Conservation (phyloP, 139 green algal species). For the Chlorella sp. region DNA sequence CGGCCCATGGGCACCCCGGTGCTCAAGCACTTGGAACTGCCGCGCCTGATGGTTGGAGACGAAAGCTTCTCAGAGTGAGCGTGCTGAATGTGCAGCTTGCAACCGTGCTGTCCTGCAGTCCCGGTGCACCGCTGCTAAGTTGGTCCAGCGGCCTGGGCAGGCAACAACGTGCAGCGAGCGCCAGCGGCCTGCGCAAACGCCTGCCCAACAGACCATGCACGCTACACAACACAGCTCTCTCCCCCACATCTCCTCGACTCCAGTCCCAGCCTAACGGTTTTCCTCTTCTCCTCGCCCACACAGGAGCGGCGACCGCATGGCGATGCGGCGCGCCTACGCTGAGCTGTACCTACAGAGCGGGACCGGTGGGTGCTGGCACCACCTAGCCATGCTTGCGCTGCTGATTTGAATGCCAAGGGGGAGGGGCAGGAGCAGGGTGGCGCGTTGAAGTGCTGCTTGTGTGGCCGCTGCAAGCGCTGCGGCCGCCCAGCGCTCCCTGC, state of each 20-base stretch:
- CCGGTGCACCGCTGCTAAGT: neutral
- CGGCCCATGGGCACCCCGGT: conserved; percentile 25
- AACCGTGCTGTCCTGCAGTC: no score
- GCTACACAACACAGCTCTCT: no score
- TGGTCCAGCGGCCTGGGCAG: neutral
- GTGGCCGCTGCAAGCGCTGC: no score
- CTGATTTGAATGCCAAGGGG: neutral
- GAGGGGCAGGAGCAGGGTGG: no score
- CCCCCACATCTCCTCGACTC: no score
- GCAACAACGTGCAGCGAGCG: no score
- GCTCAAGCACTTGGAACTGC: neutral
- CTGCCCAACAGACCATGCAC: no score
- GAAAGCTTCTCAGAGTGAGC: neutral
- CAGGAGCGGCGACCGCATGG: neutral
- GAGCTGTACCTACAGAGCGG: conserved; percentile 15
- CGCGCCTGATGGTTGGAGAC: conserved; percentile 4
- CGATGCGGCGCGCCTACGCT: neutral
- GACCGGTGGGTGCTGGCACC: neutral
- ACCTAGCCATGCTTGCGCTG: neutral
- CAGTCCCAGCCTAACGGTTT: no score
- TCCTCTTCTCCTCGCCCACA: no score
- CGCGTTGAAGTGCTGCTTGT: neutral
- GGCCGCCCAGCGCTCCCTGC: no score
- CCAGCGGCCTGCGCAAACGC: no score
- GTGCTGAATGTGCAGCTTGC: no score